These are phyloP conservation scores for Pseudocercospora ulei DNA, from an alignment of 2,329 filamentous ascomycete genomes.

Conservation along the genomic window DNA sequence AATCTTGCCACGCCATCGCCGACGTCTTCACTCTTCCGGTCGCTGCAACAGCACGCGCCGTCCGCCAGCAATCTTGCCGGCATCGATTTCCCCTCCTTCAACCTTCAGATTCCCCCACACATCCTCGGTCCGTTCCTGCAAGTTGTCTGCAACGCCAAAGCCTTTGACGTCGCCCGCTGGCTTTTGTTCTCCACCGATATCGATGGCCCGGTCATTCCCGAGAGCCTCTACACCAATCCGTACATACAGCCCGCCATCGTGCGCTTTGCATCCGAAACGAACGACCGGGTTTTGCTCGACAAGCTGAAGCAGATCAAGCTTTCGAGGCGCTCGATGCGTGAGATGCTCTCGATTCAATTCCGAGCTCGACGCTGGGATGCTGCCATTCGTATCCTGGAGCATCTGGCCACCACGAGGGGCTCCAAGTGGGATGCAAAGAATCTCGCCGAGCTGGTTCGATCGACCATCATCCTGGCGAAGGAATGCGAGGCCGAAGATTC, in stretches of 20 bases:
- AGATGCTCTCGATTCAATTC: constrained; percentile 40
- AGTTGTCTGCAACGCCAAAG: constrained; percentile 40
- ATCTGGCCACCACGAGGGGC: constrained; percentile 17
- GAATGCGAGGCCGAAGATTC: background rate
- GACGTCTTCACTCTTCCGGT: constrained; percentile 12
- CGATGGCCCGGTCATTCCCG: constrained; percentile 47
- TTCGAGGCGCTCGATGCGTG: constrained; percentile 21
- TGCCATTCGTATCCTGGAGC: constrained; percentile 34
- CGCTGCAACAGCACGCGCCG: constrained; percentile 24
- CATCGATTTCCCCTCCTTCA: constrained; percentile 41
- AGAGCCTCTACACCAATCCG: constrained; percentile 40
- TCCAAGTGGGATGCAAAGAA: constrained; percentile 14
- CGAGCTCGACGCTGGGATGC: constrained; percentile 37
- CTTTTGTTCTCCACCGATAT: constrained; percentile 46
- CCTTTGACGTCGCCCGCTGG: constrained; percentile 46
- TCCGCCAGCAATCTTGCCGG: constrained; percentile 31
- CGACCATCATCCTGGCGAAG: background rate
- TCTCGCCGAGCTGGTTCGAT: constrained; percentile 14
- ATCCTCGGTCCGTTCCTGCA: constrained; percentile 46
- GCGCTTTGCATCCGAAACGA: constrained; percentile 46
- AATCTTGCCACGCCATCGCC: background rate
- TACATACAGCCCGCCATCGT: constrained; percentile 46
- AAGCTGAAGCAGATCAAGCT: constrained; percentile 20
- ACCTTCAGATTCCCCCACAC: constrained; percentile 40
- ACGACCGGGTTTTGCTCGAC: constrained; percentile 35